phyloP scores from a whole-genome alignment of 2,329 filamentous ascomycete genomes.

The Alternaria ventricosa region DNA sequence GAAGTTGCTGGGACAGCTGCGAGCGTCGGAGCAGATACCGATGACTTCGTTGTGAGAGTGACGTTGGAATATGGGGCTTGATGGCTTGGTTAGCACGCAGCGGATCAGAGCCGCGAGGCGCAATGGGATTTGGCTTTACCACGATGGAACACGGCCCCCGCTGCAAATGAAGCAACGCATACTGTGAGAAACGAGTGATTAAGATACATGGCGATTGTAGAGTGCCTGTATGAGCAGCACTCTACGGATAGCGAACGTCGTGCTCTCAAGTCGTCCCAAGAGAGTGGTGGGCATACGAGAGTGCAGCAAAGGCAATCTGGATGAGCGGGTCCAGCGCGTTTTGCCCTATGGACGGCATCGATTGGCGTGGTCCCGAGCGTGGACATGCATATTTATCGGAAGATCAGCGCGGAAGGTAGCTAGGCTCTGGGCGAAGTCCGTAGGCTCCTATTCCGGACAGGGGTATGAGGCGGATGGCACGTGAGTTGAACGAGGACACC shows the following conservation, averaged over 20 bases:
- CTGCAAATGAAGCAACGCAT: conserved; percentile 22
- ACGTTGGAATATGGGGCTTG: conserved; percentile 38
- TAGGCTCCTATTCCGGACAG: conserved; percentile 7
- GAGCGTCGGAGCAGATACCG: conserved; percentile 12
- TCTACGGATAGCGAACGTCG: conserved; percentile 29
- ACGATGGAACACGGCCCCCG: conserved; percentile 28
- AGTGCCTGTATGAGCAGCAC: conserved; percentile 28
- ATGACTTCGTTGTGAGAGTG: conserved; percentile 23
- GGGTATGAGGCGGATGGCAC: neutral
- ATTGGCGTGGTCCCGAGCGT: conserved; percentile 13
- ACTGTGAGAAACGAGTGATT: conserved; percentile 16
- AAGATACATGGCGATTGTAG: conserved; percentile 24
- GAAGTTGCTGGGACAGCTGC: neutral
- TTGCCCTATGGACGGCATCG: conserved; percentile 19
- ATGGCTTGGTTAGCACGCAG: conserved; percentile 36
- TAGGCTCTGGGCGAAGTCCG: conserved; percentile 21
- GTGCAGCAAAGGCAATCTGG: conserved; percentile 32
- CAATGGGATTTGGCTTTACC: conserved; percentile 28
- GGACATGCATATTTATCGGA: conserved; percentile 16
- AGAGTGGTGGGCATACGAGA: conserved; percentile 16
- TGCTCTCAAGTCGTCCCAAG: conserved; percentile 20
- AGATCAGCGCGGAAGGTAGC: conserved; percentile 18
- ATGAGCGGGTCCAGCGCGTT: conserved; percentile 24
- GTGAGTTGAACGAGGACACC: conserved; percentile 8
- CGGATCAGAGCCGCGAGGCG: conserved; percentile 29